Evolutionary conservation across 371 early-diverging fungal species (phyloP).

Genomic region (Haplosporangium sp.): DNA sequence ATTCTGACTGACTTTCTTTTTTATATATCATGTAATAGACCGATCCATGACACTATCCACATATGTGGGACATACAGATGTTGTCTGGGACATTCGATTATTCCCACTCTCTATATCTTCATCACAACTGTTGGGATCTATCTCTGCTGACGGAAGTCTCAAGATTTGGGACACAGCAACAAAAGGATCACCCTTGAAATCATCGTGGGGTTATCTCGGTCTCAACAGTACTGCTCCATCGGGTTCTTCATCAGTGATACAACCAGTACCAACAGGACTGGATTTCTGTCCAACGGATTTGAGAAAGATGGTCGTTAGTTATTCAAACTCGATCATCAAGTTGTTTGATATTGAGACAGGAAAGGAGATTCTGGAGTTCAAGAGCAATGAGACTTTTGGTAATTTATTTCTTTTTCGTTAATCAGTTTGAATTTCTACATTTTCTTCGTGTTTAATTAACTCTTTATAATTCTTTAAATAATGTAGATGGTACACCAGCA

Average conservation of each 20-base stretch:
- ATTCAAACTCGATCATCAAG: conserved; percentile 72
- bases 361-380: conserved; percentile 63
- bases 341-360: conserved; percentile 87
- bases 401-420: conserved; percentile 5
- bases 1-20: too few species aligned
- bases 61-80: conserved; percentile 85
- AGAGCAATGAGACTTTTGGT: conserved; percentile 76
- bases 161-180: conserved; percentile 84
- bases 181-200: conserved; percentile 59
- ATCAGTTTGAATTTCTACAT: background rate
- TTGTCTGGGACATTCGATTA: conserved; percentile 86
- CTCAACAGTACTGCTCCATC: background rate
- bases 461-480: too few species aligned
- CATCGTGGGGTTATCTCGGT: conserved; percentile 64
- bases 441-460: background rate
- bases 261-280: conserved; percentile 73
- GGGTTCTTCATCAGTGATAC: background rate
- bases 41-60: conserved; percentile 67
- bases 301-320: conserved; percentile 74
- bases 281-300: conserved; percentile 74
- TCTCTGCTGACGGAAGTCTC: conserved; percentile 85
- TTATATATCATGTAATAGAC: conserved; percentile 52
- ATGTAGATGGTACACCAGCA: conserved; percentile 68
- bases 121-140: conserved; percentile 73
- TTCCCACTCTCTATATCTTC: conserved; percentile 63